Percentiles rank a stretch among this genome's conserved stretches.
Evolutionary conservation across 805 yeast genomes (phyloP).

Genomic region (Candida loeiensis): DNA sequence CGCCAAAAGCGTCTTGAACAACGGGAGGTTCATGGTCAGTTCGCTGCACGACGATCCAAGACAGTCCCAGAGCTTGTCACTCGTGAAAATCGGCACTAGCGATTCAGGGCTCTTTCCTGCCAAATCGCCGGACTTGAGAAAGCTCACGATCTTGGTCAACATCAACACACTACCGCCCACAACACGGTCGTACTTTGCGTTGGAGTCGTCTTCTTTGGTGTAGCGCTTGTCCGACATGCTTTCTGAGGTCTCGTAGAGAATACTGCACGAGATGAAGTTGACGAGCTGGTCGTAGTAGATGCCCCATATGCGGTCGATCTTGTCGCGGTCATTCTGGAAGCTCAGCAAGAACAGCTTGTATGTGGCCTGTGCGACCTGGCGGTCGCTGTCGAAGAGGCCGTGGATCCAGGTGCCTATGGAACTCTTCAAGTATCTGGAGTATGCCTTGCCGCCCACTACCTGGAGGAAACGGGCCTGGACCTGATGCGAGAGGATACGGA

Average conservation of each 20-base stretch:
- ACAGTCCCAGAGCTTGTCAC: slow-evolving; percentile 34
- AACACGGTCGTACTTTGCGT: slow-evolving; percentile 59
- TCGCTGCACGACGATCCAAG: slow-evolving; percentile 21
- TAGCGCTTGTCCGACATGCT: slow-evolving; percentile 75
- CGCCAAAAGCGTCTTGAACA: slow-evolving; percentile 28
- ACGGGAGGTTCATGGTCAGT: slow-evolving; percentile 27
- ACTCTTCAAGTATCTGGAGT: slow-evolving; percentile 64
- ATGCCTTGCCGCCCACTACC: slow-evolving; percentile 53
- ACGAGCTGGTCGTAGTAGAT: slow-evolving; percentile 56
- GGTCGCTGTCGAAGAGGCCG: slow-evolving; percentile 68
- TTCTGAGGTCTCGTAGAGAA: slow-evolving; percentile 55
- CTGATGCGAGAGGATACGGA: slow-evolving; percentile 61
- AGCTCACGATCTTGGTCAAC: slow-evolving; percentile 23
- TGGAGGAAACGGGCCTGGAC: slow-evolving; percentile 48
- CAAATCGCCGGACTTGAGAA: slow-evolving; percentile 16
- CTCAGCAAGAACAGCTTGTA: slow-evolving; percentile 44
- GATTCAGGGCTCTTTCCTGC: slow-evolving; percentile 5
- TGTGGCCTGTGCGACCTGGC: slow-evolving; percentile 53
- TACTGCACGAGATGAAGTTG: slow-evolving; percentile 48
- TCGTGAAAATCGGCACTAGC: slow-evolving; percentile 13
- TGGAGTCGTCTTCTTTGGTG: slow-evolving; percentile 61
- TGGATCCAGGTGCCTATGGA: slow-evolving; percentile 70
- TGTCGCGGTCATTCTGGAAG: slow-evolving; percentile 52
- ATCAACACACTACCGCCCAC: slow-evolving; percentile 48
- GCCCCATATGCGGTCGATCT: slow-evolving; percentile 53